Percentiles rank a stretch among this genome's conserved stretches.
phyloP scores from a whole-genome alignment of 2,329 filamentous ascomycete species.

The Aspergillus versicolor region DNA sequence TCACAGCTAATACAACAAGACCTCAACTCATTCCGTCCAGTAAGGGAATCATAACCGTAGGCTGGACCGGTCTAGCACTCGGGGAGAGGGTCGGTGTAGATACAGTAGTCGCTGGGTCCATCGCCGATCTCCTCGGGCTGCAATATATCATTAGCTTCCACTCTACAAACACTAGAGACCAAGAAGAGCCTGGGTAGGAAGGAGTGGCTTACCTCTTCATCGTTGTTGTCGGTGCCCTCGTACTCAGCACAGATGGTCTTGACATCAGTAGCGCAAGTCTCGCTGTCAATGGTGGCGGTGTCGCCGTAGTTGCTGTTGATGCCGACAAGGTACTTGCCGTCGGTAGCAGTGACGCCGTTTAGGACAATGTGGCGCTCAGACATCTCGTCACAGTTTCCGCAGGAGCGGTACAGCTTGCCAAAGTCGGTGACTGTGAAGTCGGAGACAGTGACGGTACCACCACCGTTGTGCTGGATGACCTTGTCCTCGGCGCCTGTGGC shows the following conservation, averaged over 20 bases:
- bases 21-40: no score
- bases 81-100: conserved; percentile 40
- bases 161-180: no score
- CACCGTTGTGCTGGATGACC: conserved; percentile 38
- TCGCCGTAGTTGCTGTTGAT: conserved; percentile 31
- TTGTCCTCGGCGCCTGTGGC: conserved; percentile 36
- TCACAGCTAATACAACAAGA: no score
- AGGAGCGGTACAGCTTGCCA: conserved; percentile 49
- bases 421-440: conserved; percentile 43
- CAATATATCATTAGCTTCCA: no score
- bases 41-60: no score
- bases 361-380: conserved; percentile 27
- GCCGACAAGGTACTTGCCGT: conserved; percentile 28
- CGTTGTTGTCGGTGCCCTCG: conserved; percentile 32
- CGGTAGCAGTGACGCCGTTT: conserved; percentile 31
- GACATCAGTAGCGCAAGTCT: conserved; percentile 32
- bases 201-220: no score
- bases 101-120: conserved; percentile 1
- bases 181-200: no score
- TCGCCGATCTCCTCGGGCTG: conserved; percentile 2
- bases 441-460: conserved; percentile 31
- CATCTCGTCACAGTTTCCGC: conserved; percentile 42
- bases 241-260: conserved; percentile 18
- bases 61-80: conserved; percentile 35
- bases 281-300: conserved; percentile 9